Base-by-base conservation (phyloP, 2,329 filamentous ascomycete species). In the Monosporascus cannonballus region DNA sequence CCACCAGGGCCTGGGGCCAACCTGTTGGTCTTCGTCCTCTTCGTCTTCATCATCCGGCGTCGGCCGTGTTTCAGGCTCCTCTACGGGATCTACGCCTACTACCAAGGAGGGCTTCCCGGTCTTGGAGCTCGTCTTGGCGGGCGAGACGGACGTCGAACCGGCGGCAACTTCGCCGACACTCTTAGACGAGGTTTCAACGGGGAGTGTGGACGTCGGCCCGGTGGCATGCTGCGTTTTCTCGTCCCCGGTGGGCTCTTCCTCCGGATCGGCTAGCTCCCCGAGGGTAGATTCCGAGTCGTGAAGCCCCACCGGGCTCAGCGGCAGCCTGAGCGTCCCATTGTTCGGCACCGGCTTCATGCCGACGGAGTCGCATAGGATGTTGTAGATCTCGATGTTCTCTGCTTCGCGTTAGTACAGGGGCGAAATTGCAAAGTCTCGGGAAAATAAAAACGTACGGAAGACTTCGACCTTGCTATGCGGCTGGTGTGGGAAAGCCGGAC, bases 341-440 rank as follows among this genome's bases (percentile, higher is more conserved):
- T 96, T 96, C 1, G 89, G 82, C 51, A 78, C 78, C 0, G 91
- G 89, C 3, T 66, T 69, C 53, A 97, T 74, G 14, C 86, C 85
- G 25, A 97, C 72, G 0, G 89, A 92, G 70, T 96, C 92, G 67
- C 93, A 96, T 45, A 97, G 72, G 56, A 97, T 89, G 64, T 96
- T 96, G 73, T 97, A 97, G 8, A 97, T 88, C 64, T 96, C 89
- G 54, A 84, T 92, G 59, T 97, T 97, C 81, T 96, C 89, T 93
- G 61, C 24, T 5, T 6, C 3, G 11, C 57, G 65, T 71, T 66
- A 71, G 49, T 38, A 48, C 8, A 45, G 52, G 46, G n/a, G 5
- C 42, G 7, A 56, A 41, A 50, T 5, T 6, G 42, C 34, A 25
- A 18, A 47, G 7, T 2, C 17, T 17, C 8, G 11, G n/a, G 11